Evolutionary conservation across 805 yeast species (phyloP).

Genomic region (Candida sakaeoensis): DNA sequence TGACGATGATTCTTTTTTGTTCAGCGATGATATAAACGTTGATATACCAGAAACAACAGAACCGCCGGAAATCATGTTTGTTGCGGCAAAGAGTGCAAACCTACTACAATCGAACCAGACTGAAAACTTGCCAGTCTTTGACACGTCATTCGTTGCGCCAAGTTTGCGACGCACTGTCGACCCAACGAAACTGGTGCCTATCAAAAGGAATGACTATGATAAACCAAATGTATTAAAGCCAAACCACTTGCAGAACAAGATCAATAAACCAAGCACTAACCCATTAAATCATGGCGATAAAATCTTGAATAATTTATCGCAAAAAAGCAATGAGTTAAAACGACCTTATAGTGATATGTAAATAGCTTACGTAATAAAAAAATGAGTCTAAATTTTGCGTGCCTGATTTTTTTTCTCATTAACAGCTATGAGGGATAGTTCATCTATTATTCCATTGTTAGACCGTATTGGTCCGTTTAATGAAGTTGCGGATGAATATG

Average conservation of each 20-base stretch:
- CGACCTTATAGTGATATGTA: conserved; percentile 2
- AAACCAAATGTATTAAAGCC: conserved; percentile 1
- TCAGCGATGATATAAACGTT: conserved; percentile 36
- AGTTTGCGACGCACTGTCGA: conserved; percentile 55
- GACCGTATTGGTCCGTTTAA: conserved; percentile 34
- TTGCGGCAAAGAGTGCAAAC: conserved; percentile 63
- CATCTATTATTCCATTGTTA: conserved; percentile 20
- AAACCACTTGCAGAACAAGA: conserved; percentile 4
- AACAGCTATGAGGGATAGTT: conserved; percentile 15
- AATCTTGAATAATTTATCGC: conserved; percentile 20
- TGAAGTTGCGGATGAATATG: conserved; percentile 35
- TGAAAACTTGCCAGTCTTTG: conserved; percentile 50
- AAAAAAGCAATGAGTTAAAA: neutral
- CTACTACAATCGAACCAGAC: conserved; percentile 42
- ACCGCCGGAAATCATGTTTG: conserved; percentile 35
- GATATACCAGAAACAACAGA: conserved; percentile 10
- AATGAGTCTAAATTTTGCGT: neutral
- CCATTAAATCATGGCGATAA: conserved; percentile 19
- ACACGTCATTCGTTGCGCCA: conserved; percentile 48
- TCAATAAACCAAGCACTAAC: conserved; percentile 8
- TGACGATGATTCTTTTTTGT: conserved; percentile 40
- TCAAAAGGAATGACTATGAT: conserved; percentile 38
- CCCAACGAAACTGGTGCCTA: conserved; percentile 64
- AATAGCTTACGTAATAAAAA: neutral
- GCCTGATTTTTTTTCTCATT: neutral